Evolutionary conservation across 345 rosid genomes (phyloP), one percentile per base, ranked within the genome.

Genomic region (Nephelium lappaceum): DNA sequence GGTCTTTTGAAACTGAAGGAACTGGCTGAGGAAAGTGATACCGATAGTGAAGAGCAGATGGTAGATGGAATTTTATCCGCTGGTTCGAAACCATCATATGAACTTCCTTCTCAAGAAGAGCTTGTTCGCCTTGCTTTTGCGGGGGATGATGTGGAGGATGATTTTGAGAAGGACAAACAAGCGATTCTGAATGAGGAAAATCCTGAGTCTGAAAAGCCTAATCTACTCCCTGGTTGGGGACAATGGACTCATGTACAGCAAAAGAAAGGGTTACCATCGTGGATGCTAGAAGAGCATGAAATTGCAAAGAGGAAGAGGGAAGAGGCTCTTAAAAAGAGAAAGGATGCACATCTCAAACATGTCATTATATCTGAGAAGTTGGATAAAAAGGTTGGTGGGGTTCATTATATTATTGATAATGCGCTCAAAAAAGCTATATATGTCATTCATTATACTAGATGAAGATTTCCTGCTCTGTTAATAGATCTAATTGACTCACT

Each of bases 71-170:
- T 89, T 61, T 83, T 93, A 73, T 85, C 99, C 31, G 84, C 90
- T 7, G 88, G 82, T 60, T 76, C 87, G 8, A 81, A 78, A 75
- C 78, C 84, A 62, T 77, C 92, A 10, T 93, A 84, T 85, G 86
- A 86, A 72, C 93, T 94, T 75, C 98, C 97, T 78, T 94, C 97
- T 72, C 99, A 94, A 84, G 96, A 84, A 23, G 99, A 96, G 80
- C 97, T 94, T 78, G 84, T 94, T 63, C 91, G 69, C 70, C 91
- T 86, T 64, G 97, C 97, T 79, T 96, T 96, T 85, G 98, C 99
- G 2, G 99, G 98, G 53, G 97, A 94, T 83, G 93, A 96, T 57
- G 98, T 94, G 25, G 88, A 81, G 53, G 95, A 89, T 15, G 97
- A 94, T 75, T 96, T 96, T 80, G 88, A 83, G 75, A 91, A 90